A percentile compares a stretch with the other conserved stretches of the same genome.
Conservation (phyloP, 345 rosid species). For the Citrus cavaleriei region DNA sequence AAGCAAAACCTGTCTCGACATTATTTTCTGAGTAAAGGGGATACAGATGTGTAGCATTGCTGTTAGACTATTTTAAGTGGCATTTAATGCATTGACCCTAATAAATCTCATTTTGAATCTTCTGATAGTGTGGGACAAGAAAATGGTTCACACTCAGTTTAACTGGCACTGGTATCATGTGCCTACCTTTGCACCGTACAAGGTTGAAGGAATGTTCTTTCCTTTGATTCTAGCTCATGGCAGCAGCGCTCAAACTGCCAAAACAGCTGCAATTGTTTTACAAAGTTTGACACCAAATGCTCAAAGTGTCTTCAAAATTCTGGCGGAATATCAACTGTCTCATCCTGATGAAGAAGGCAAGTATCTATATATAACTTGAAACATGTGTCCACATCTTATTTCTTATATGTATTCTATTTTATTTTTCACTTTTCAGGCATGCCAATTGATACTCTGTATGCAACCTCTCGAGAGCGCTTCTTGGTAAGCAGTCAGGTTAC, state of each 20-base stretch:
- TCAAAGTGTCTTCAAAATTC: conserved; percentile 83
- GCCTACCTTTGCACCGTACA: conserved; percentile 85
- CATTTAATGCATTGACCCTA: background rate
- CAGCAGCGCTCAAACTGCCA: conserved; percentile 61
- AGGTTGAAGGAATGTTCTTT: conserved; percentile 71
- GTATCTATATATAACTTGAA: background rate
- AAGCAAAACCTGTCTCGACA: background rate
- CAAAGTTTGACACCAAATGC: conserved; percentile 96
- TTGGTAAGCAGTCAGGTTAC: conserved; percentile 90
- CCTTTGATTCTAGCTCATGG: conserved; percentile 83
- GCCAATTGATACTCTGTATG: conserved; percentile 59
- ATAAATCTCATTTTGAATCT: background rate
- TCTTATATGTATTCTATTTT: background rate
- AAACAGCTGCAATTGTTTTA: conserved; percentile 83
- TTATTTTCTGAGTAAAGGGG: background rate
- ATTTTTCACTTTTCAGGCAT: conserved; percentile 47
- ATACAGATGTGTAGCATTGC: background rate
- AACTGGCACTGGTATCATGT: conserved; percentile 92
- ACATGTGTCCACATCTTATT: background rate
- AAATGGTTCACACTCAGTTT: conserved; percentile 87
- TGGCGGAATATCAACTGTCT: conserved; percentile 70
- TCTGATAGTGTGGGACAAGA: conserved; percentile 93
- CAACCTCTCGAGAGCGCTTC: conserved; percentile 72
- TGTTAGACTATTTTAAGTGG: background rate
- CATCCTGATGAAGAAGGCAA: conserved; percentile 87